Base-by-base conservation (phyloP, 352 stramenopile species). In the Elongisporangium prolatum region DNA sequence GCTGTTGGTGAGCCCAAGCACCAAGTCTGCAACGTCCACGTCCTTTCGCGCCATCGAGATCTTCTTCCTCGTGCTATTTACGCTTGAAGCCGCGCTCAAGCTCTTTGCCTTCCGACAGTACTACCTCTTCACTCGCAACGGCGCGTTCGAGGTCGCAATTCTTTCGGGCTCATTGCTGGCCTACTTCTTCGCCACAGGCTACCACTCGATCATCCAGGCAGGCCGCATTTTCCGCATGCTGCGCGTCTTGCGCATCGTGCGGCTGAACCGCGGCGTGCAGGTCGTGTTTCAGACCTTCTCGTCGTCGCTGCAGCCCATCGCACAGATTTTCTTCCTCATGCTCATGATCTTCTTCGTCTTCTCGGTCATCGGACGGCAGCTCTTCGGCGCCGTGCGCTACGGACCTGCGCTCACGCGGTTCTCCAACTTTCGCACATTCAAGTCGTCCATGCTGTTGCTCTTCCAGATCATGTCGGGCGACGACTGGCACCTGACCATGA, bases 321-420 rank as follows among this genome's bases (percentile, higher is more conserved):
- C 64, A 11, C 77, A 92, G 65, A 89, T 90, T 55, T 90, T 90
- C 65, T 90, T 90, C 47, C 71, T 92, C 65, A 80, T 92, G 56
- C 79, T 87, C 54, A 82, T 87, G 70, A 85, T 90, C 56, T 87
- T 89, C 64, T 92, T 88, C 69, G 89, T 92, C 64, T 92, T 90
- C 47, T 80, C 83, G 14, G 76, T 88, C 18, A 69, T 92, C 20
- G 83, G 76, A 4, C 76, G 80, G 0, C 82, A 92, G 70, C 76
- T 92, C 54, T 92, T 90, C 57, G 83, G 83, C 13, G 78, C 73
- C 3, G 67, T 90, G 50, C 71, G 73, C 4, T 83, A 74, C 51
- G 83, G 83, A 0, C 56, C 79, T 38, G 71, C 72, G 10, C 72
- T 92, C 63, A 92, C 80, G 60, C 59, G 57, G 14, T 88, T 88